These are phyloP conservation scores for Pyrenophora seminiperda DNA, from an alignment of 2,329 filamentous ascomycete genomes.

Conservation along the genomic window DNA sequence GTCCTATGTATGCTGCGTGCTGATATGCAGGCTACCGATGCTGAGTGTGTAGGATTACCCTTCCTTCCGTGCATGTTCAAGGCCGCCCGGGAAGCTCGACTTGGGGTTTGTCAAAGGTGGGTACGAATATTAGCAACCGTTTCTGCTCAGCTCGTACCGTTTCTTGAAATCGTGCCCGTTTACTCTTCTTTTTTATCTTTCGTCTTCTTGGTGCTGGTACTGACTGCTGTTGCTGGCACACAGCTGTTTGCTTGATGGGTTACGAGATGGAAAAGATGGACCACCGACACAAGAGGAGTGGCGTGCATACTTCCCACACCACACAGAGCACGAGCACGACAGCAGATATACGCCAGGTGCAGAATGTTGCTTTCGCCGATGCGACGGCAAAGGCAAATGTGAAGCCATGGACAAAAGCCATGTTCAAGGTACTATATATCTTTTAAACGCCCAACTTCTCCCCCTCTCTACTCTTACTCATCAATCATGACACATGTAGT, in stretches of 20 bases:
- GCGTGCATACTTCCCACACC: conserved; percentile 20
- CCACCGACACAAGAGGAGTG: conserved; percentile 16
- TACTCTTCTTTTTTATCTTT: too few species aligned
- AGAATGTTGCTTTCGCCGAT: conserved; percentile 54
- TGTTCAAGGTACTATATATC: conserved; percentile 50
- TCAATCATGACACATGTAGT: conserved; percentile 25
- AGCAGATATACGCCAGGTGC: conserved; percentile 39
- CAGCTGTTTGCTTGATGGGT: background rate
- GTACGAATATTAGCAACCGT: background rate
- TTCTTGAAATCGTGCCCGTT: too few species aligned
- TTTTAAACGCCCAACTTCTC: too few species aligned
- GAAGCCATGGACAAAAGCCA: conserved; percentile 49
- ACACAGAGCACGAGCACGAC: conserved; percentile 27
- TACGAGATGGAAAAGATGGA: conserved; percentile 14
- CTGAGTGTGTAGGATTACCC: too few species aligned
- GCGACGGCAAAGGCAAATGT: conserved; percentile 53
- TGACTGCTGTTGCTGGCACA: background rate
- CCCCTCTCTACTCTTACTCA: too few species aligned
- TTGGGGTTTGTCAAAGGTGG: background rate
- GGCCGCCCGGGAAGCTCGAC: background rate
- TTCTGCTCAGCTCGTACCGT: background rate
- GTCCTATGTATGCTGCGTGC: too few species aligned
- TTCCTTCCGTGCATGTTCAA: background rate
- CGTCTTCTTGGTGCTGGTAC: background rate
- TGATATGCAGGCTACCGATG: too few species aligned